These are phyloP conservation scores for Claviceps quebecensis DNA, from an alignment of 2,329 filamentous ascomycete genomes.

Conservation along the genomic window DNA sequence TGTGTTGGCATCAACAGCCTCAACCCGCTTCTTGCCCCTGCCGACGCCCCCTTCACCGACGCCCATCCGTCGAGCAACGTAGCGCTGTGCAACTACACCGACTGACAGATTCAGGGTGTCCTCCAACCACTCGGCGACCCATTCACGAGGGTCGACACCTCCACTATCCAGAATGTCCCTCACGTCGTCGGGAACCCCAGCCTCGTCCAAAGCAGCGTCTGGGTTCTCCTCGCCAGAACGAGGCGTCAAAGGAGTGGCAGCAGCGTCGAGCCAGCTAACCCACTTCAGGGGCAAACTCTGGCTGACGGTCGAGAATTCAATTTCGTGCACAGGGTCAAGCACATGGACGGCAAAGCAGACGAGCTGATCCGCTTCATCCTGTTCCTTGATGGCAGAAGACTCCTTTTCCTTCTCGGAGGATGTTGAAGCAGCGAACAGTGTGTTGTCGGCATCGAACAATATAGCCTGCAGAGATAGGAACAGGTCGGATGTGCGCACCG, in stretches of 20 bases:
- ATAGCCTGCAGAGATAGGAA: slow-evolving; percentile 94
- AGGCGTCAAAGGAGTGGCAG: slow-evolving; percentile 43
- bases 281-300: slow-evolving; percentile 75
- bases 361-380: slow-evolving; percentile 42
- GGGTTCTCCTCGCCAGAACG: slow-evolving; percentile 34
- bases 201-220: slow-evolving; percentile 19
- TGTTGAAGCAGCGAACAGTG: slow-evolving; percentile 51
- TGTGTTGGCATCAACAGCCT: slow-evolving; percentile 42
- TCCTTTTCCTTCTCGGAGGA: slow-evolving; percentile 41
- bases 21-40: slow-evolving; percentile 45
- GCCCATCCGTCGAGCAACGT: slow-evolving; percentile 90
- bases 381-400: slow-evolving; percentile 35
- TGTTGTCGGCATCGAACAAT: slow-evolving; percentile 45
- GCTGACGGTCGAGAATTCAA: slow-evolving; percentile 70
- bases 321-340: slow-evolving; percentile 79
- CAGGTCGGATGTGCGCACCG: slow-evolving; percentile 82
- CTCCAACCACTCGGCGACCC: slow-evolving; percentile 96
- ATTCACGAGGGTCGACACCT: slow-evolving; percentile 82
- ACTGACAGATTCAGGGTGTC: slow-evolving; percentile 66
- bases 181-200: slow-evolving; percentile 62
- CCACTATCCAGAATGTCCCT: slow-evolving; percentile 63
- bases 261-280: slow-evolving; percentile 83
- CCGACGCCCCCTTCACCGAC: slow-evolving; percentile 66
- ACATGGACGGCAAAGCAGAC: slow-evolving; percentile 67
- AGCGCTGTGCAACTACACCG: slow-evolving; percentile 82